Evolutionary conservation across 768 basidiomycete genomes (phyloP).

Genomic region (Tylopilus sp.): DNA sequence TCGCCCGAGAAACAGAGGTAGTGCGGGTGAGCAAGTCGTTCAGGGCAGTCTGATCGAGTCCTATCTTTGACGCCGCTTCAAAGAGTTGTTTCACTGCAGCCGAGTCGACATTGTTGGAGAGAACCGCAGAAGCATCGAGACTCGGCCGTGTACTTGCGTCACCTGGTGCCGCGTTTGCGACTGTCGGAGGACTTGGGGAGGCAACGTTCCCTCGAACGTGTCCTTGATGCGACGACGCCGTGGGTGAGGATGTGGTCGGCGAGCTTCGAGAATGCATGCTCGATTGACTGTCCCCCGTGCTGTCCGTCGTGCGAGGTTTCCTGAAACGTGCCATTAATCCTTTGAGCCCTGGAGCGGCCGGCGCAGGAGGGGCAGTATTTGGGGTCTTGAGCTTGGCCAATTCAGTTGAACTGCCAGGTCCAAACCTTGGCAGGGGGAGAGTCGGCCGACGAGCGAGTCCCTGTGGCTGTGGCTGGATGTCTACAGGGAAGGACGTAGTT

Average conservation of each 20-base stretch:
- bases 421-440: constrained; percentile 45
- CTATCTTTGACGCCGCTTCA: constrained; percentile 70
- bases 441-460: constrained; percentile 44
- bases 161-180: constrained; percentile 2
- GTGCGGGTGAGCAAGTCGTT: constrained; percentile 72
- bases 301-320: constrained; percentile 31
- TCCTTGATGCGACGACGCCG: constrained; percentile 32
- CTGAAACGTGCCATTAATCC: constrained; percentile 82
- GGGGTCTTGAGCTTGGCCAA: constrained; percentile 51
- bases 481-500: constrained; percentile 41
- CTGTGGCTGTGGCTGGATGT: constrained; percentile 42
- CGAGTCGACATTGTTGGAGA: constrained; percentile 36
- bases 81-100: constrained; percentile 69
- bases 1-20: constrained; percentile 54
- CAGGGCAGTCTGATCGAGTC: constrained; percentile 68
- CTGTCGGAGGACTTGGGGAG: constrained; percentile 20
- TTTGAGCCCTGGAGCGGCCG: constrained; percentile 69
- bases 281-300: constrained; percentile 27
- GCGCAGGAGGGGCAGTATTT: constrained; percentile 61
- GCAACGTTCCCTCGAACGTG: constrained; percentile 32
- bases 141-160: constrained; percentile 21
- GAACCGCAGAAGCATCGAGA: constrained; percentile 24
- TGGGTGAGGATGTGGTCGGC: constrained; percentile 35
- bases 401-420: constrained; percentile 43
- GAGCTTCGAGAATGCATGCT: constrained; percentile 30